phyloP scores from a whole-genome alignment of 2,329 filamentous ascomycete species.

The Hymenotorrendiella dingleyae region DNA sequence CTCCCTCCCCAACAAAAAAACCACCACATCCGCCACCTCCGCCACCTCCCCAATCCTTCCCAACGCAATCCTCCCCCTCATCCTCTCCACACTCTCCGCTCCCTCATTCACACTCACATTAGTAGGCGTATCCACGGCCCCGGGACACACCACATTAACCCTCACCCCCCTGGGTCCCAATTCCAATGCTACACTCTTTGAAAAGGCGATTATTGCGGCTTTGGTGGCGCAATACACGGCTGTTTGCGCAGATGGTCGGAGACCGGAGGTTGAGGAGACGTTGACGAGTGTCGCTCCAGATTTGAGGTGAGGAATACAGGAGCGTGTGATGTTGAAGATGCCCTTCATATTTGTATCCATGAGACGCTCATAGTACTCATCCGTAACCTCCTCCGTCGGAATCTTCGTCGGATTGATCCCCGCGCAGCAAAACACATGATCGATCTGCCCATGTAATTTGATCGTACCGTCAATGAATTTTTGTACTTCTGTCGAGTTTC shows the following conservation, averaged over 20 bases:
- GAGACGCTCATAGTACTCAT: constrained; percentile 40
- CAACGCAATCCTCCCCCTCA: constrained; percentile 9
- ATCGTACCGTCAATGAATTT: constrained; percentile 22
- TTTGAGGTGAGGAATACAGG: constrained; percentile 7
- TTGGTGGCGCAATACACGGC: constrained; percentile 33
- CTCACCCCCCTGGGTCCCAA: constrained; percentile 33
- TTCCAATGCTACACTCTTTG: constrained; percentile 33
- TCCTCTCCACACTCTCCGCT: constrained; percentile 35
- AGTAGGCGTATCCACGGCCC: constrained; percentile 38
- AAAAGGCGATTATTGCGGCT: constrained; percentile 36
- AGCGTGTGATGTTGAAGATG: constrained; percentile 37
- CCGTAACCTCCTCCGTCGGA: constrained; percentile 34
- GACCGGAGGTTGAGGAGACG: constrained; percentile 33
- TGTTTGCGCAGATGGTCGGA: constrained; percentile 20
- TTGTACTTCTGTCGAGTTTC: constrained; percentile 20
- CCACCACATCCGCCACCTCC: constrained; percentile 43
- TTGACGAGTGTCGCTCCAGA: constrained; percentile 33
- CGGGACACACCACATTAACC: constrained; percentile 35
- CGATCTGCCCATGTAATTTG: constrained; percentile 24
- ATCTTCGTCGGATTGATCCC: constrained; percentile 42
- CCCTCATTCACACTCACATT: constrained; percentile 45
- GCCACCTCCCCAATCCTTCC: constrained; percentile 36
- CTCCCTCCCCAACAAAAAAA: constrained; percentile 45
- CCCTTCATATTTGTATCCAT: constrained; percentile 38
- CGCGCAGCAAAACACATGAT: constrained; percentile 38